phyloP scores from a whole-genome alignment of 108 stramenopile species.

The Skeletonema menzelii region DNA sequence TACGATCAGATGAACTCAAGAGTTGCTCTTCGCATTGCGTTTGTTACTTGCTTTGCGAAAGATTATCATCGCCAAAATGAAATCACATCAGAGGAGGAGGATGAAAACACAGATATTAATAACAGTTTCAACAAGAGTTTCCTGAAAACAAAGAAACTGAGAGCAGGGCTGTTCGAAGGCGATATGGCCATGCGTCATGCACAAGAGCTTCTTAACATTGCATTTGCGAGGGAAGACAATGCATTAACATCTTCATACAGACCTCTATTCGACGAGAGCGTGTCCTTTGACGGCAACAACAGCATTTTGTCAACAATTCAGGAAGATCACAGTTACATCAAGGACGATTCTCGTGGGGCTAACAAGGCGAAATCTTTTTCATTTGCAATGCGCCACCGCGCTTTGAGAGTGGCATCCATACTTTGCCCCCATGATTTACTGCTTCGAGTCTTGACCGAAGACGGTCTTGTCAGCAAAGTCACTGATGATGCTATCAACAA shows the following conservation, averaged over 20 bases:
- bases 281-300: conserved; percentile 1
- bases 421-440: conserved; percentile 80
- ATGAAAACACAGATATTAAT: conserved; percentile 53
- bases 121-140: conserved; percentile 7
- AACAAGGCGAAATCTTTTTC: conserved; percentile 51
- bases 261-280: conserved; percentile 37
- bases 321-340: background rate
- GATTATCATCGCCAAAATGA: conserved; percentile 41
- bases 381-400: conserved; percentile 87
- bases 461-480: conserved; percentile 40
- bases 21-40: conserved; percentile 74
- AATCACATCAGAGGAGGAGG: background rate
- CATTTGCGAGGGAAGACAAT: conserved; percentile 63
- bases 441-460: conserved; percentile 58
- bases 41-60: conserved; percentile 77
- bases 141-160: conserved; percentile 22
- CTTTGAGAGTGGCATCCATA: conserved; percentile 72
- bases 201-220: conserved; percentile 71
- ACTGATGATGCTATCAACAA: conserved; percentile 44
- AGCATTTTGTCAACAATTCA: conserved; percentile 11
- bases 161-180: conserved; percentile 35
- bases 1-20: conserved; percentile 53
- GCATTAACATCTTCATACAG: conserved; percentile 24
- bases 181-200: conserved; percentile 54
- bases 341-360: conserved; percentile 7